These are phyloP conservation scores for Neltuma alba DNA, from an alignment of 306 rosid genomes.

Conservation along the genomic window DNA sequence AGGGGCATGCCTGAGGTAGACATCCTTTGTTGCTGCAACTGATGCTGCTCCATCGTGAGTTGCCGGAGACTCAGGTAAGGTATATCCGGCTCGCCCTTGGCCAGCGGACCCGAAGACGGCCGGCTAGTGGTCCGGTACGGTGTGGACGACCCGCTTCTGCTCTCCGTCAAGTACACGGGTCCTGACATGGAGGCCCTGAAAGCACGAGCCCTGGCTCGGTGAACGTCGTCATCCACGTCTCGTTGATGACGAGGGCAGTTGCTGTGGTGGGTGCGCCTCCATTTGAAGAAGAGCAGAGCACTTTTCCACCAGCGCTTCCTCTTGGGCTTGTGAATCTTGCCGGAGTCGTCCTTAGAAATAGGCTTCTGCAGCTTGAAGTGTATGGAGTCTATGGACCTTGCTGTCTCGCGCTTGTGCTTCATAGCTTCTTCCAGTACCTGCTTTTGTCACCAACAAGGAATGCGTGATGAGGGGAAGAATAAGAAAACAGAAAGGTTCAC, in stretches of 20 bases:
- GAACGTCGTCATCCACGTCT: slow-evolving; percentile 45
- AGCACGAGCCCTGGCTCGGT: slow-evolving; percentile 74
- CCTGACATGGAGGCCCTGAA: slow-evolving; percentile 82
- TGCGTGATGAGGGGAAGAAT: not conserved
- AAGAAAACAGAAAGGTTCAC: no score
- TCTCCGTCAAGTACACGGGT: slow-evolving; percentile 79
- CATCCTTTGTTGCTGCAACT: slow-evolving; percentile 52
- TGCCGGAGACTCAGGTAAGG: slow-evolving; percentile 90
- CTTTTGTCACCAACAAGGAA: not conserved
- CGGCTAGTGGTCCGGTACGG: slow-evolving; percentile 59
- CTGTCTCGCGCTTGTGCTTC: slow-evolving; percentile 67
- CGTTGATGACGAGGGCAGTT: not conserved
- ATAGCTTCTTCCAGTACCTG: slow-evolving; percentile 91
- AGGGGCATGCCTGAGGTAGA: slow-evolving; percentile 83
- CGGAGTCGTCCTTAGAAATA: slow-evolving; percentile 67
- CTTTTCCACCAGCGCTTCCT: slow-evolving; percentile 88
- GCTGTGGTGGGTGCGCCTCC: slow-evolving; percentile 51
- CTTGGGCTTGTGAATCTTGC: slow-evolving; percentile 55
- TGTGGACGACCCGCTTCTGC: slow-evolving; percentile 67
- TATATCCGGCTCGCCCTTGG: slow-evolving; percentile 54
- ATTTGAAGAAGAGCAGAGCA: slow-evolving; percentile 77
- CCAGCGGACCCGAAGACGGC: slow-evolving; percentile 72
- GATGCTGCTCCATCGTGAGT: slow-evolving; percentile 74
- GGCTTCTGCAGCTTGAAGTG: slow-evolving; percentile 94
- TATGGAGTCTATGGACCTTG: slow-evolving; percentile 80